Evolutionary conservation across 768 basidiomycete genomes (phyloP), one percentile per base, ranked within the genome.

Genomic region (Suillus americanus): DNA sequence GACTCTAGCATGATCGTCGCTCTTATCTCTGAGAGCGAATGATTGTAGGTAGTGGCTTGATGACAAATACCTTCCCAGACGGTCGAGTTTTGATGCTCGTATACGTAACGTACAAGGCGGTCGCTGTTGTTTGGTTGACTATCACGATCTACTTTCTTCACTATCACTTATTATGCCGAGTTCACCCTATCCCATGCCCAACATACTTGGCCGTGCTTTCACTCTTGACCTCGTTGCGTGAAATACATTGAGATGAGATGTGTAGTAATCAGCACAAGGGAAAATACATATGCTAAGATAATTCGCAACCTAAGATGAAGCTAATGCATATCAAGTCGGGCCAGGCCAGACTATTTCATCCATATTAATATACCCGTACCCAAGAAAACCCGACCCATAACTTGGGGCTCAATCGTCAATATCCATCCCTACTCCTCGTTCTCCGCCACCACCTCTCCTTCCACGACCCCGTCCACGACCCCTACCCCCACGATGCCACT

Each of bases 11-110:
- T 94, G 92, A 94, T 94, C 71, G 88, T 92, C 40, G 91, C 92
- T 28, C 86, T 94, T 67, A 92, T 94, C 72, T 89, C 91, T 64
- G 90, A 90, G 71, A 89, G 87, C 76, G 88, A 89, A 76, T 89
- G 14, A 25, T 50, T 25, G 14, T 5, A 20, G 43, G 50, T 38
- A 23, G 50, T 38, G 8, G 18, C 25, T 28, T 13, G 28, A 54
- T 53, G 30, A 62, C n/a, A 48, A 55, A 33, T 20, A 37, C 48
- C 48, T 25, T 50, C 16, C 48, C 23, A 14, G 48, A 50, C 13
- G 6, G 23, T 50, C 14, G 50, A 38, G 25, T 40, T n/a, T n/a
- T n/a, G n/a, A n/a, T n/a, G n/a, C 14, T 7, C 8, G 37, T 28
- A 16, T 4, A 20, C 18, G 25, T 40, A 20, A 12, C 51, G 37